These are phyloP conservation scores for Tinospora cordifolia DNA, from an alignment of 164 flowering plant genomes.

Conservation along the genomic window DNA sequence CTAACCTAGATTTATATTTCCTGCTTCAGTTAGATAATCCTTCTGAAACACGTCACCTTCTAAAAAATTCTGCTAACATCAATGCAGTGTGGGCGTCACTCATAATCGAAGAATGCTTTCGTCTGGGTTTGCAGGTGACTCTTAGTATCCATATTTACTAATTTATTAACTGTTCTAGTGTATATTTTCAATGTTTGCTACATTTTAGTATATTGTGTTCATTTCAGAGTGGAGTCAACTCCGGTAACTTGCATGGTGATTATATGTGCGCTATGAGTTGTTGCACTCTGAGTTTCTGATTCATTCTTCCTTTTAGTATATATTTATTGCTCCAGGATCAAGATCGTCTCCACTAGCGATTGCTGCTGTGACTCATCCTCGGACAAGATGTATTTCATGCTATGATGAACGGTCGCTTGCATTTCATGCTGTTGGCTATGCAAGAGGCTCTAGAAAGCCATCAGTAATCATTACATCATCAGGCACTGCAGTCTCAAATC, in stretches of 20 bases:
- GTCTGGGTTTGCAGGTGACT: conserved; percentile 88
- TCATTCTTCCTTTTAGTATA: conserved; percentile 51
- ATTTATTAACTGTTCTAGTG: background rate
- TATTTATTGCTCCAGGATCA: conserved; percentile 98
- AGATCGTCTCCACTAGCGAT: conserved; percentile 91
- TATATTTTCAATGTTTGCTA: too few species aligned
- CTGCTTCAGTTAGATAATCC: conserved; percentile 31
- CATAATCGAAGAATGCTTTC: conserved; percentile 80
- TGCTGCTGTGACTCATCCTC: conserved; percentile 78
- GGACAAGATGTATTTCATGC: conserved; percentile 64
- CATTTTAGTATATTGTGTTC: conserved; percentile 36
- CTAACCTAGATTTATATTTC: conserved; percentile 15
- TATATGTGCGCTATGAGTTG: background rate
- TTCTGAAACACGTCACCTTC: conserved; percentile 19
- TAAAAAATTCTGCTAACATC: conserved; percentile 49
- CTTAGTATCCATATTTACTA: background rate
- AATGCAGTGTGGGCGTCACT: conserved; percentile 84
- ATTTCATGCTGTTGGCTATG: conserved; percentile 93
- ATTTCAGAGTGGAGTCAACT: conserved; percentile 83
- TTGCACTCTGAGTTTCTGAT: conserved; percentile 26
- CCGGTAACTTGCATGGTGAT: conserved; percentile 17
- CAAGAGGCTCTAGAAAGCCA: conserved; percentile 69
- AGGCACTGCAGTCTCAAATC: conserved; percentile 99
- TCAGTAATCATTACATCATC: conserved; percentile 91
- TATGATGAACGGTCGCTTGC: conserved; percentile 91